phyloP scores from a whole-genome alignment of 805 yeast genomes.

The Candida montana region DNA sequence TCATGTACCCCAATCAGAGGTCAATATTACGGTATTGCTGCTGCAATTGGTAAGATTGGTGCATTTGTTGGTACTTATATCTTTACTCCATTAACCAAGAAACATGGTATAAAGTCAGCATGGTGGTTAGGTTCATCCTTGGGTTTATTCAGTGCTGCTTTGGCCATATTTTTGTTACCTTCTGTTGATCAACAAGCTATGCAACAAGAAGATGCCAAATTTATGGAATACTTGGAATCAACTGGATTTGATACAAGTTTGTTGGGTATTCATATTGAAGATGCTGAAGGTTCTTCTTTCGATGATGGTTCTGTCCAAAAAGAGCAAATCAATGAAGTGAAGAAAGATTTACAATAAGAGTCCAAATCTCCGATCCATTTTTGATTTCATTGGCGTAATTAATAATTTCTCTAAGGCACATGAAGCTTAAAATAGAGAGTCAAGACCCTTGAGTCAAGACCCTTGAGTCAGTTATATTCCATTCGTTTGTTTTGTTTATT shows the following conservation, averaged over 20 bases:
- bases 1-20: slow-evolving; percentile 87
- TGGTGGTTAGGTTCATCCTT: slow-evolving; percentile 78
- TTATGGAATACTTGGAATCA: slow-evolving; percentile 57
- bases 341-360: no score
- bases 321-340: neutral
- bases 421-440: no score
- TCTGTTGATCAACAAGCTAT: slow-evolving; percentile 80
- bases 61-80: slow-evolving; percentile 88
- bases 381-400: no score
- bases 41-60: slow-evolving; percentile 88
- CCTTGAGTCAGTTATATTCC: no score
- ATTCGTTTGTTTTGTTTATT: no score
- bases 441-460: no score
- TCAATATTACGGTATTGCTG: slow-evolving; percentile 84
- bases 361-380: no score
- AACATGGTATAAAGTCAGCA: slow-evolving; percentile 69
- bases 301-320: neutral
- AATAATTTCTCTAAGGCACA: no score
- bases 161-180: slow-evolving; percentile 72
- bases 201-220: slow-evolving; percentile 67
- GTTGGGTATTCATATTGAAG: slow-evolving; percentile 36
- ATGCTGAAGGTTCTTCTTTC: slow-evolving; percentile 2
- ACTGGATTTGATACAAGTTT: slow-evolving; percentile 66
- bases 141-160: slow-evolving; percentile 63
- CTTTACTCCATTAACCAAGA: slow-evolving; percentile 72